A percentile compares a stretch with the other conserved stretches of the same genome.
Evolutionary conservation across 176 grass and related monocot genomes (phyloP).

Genomic region (maize (Zea mays)): Zm-B73-REFERENCE-NAM-5.0 NC_050103.1:178030501-178031000

Average conservation of each 20-base stretch:
- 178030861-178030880: background rate
- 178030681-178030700: background rate
- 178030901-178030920: constrained; percentile 40
- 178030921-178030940: constrained; percentile 4
- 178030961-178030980: constrained; percentile 33
- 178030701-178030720: background rate
- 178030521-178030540: background rate
- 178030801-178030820: background rate
- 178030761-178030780: constrained; percentile 19
- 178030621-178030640: background rate
- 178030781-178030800: too few species aligned
- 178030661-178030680: too few species aligned
- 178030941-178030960: constrained; percentile 38
- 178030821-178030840: constrained; percentile 11
- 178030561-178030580: background rate
- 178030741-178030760: background rate
- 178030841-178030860: constrained; percentile 22
- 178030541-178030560: too few species aligned
- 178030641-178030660: constrained; percentile 5
- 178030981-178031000: background rate
- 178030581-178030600: background rate
- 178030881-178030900: background rate
- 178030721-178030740: background rate
- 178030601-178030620: background rate
- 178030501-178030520: background rate